Conservation (phyloP, 2,329 filamentous ascomycete species). For the Tolypocladium album region DNA sequence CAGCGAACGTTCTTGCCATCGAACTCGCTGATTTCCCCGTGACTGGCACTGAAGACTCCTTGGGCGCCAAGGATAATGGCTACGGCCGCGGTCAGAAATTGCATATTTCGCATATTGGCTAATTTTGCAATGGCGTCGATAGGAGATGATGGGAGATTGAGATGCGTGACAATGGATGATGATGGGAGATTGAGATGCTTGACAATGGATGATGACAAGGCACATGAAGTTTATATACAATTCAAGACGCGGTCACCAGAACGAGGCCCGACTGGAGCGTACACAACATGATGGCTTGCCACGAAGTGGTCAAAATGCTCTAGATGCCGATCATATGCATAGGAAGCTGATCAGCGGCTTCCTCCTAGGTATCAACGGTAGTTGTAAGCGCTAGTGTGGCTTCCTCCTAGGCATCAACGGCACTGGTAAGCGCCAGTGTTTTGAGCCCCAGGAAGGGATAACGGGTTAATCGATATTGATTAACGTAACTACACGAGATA, state of each 20-base stretch:
- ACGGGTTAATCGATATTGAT: background rate
- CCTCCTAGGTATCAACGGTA: background rate
- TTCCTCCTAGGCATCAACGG: background rate
- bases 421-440: background rate
- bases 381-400: background rate
- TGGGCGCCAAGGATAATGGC: background rate
- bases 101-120: background rate
- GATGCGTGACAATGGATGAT: background rate
- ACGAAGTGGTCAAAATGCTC: background rate
- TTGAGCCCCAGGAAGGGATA: background rate
- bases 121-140: background rate
- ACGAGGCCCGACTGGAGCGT: background rate
- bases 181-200: background rate
- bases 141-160: background rate
- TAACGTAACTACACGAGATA: background rate
- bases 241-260: background rate
- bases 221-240: background rate
- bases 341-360: background rate
- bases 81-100: background rate
- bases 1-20: background rate
- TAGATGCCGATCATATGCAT: background rate
- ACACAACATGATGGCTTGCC: background rate
- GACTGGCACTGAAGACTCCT: background rate
- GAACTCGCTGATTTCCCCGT: background rate
- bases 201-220: background rate